Base-by-base conservation (phyloP, 2,329 filamentous ascomycete genomes). In the Blumeria graminis region DNA sequence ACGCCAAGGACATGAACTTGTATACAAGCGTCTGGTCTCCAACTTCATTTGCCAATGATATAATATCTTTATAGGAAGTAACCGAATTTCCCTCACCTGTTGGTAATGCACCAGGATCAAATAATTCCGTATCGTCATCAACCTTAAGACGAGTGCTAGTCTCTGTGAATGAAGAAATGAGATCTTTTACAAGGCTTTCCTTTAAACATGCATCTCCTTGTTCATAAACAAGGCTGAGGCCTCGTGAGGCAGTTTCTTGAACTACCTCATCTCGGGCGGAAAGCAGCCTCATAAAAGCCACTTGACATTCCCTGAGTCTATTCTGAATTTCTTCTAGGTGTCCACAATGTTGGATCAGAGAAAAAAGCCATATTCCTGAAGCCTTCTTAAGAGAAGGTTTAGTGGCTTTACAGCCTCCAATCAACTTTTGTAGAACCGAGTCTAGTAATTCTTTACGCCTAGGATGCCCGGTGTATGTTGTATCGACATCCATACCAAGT, bases 1-100 rank as follows among this genome's bases (percentile, higher is more conserved):
- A 87, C 2, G 92, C 92, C 62, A 98, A 75, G 0, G 89, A 90
- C 92, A 98, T 98, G 70, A 98, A 96, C 59, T 89, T 87, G 71
- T 98, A 98, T 0, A 96, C 86, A n/a, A 98, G 73, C 62, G 85
- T 89, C 58, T 92, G 90, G 64, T 98, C 90, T 10, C 92, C 92
- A 36, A 95, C 89, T 69, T 98, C 92, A 46, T 90, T 86, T n/a
- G 92, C 92, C 52, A 98, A 73, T 62, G 76, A 92, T 68, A 98
- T 85, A 61, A 98, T 96, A 65, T 98, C 92, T 66, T 94, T 94
- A 71, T 98, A 98, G 0, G 90, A 96, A 0, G 87, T 95, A 56
- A 96, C 78, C 0, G 88, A 88, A 61, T 77, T 86, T 7, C 88
- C 88, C 61, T 94, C 87, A 3, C 89, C 87, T 0, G 89, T 96